Base-by-base conservation (phyloP, 495 filamentous ascomycete genomes). In the Chaetomium cochliodes region DNA sequence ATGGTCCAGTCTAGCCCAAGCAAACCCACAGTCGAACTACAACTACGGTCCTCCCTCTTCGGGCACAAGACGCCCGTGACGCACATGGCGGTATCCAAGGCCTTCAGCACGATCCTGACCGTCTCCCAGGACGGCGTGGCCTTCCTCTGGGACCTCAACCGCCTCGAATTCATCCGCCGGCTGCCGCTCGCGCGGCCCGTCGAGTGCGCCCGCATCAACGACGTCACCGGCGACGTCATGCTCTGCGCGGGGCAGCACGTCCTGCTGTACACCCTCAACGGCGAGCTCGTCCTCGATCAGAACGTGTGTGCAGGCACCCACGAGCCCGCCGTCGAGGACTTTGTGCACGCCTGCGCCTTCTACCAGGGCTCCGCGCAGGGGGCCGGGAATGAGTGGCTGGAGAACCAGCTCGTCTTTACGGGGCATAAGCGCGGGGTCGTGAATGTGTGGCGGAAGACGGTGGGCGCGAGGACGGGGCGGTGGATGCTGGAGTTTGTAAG, bases 61-160 rank as follows among this genome's bases (percentile, higher is more conserved):
- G 94, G 93, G 3, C 94, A 98, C 74, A 88, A 90, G 67, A 85
- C 84, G 0, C 86, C 93, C 1, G 89, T 97, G 15, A 90, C 86
- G 5, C 82, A 84, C 20, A 86, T 98, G 37, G 91, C 93, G 0
- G 87, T 92, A 9, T 94, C 91, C 8, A 86, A 91, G 58, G 90
- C 90, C 0, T 97, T 97, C 72, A 92, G 90, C 71, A 87, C 91
- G 0, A 80, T 98, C 37, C 83, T 97, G 0, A 92, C 92, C 0
- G 89, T 89, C 8, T 92, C 63, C 1, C 81, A 77, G 5, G 93
- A 97, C 71, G 92, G 92, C 2, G 85, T 89, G 51, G 87, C 93
- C 42, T 83, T 96, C 61, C 80, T 98, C 16, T 98, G 96, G 94
- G 93, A 97, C 74, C 79, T 98, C 20, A 98, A 98, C 74, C 87